A percentile compares a stretch with the other conserved stretches of the same genome.
These are phyloP conservation scores for Fusarium clavum DNA, from an alignment of 2,329 filamentous ascomycete genomes.

Conservation along the genomic window DNA sequence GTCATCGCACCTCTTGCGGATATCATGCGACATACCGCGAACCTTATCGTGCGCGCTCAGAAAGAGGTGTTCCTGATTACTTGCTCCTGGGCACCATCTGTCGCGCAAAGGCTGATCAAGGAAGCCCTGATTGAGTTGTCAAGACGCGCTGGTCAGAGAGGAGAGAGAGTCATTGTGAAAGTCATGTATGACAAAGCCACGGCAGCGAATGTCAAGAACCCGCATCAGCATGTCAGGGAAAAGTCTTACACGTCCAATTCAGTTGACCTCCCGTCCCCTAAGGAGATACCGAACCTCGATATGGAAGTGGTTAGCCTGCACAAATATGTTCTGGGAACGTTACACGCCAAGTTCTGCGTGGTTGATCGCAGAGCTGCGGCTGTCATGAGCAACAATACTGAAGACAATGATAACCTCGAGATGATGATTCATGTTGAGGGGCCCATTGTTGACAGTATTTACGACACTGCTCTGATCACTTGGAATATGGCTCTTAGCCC, in stretches of 20 bases:
- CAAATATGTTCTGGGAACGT: constrained; percentile 75
- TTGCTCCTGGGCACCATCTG: constrained; percentile 79
- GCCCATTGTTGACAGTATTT: constrained; percentile 79
- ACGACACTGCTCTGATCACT: constrained; percentile 78
- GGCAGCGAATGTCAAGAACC: constrained; percentile 71
- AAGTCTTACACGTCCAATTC: constrained; percentile 68
- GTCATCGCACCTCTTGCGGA: constrained; percentile 70
- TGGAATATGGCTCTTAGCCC: constrained; percentile 70
- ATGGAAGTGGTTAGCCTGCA: constrained; percentile 81
- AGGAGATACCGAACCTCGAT: constrained; percentile 78
- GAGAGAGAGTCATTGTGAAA: constrained; percentile 72
- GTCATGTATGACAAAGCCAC: constrained; percentile 80
- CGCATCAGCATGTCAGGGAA: constrained; percentile 70
- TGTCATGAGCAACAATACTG: constrained; percentile 82
- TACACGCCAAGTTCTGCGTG: constrained; percentile 82
- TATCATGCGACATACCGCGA: constrained; percentile 79
- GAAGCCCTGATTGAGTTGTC: constrained; percentile 78
- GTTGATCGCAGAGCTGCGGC: constrained; percentile 78
- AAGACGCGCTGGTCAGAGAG: constrained; percentile 68
- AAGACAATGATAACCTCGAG: constrained; percentile 82
- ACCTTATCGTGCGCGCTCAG: constrained; percentile 78
- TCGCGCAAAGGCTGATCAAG: constrained; percentile 74
- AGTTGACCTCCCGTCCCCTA: constrained; percentile 69
- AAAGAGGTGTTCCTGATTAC: constrained; percentile 80
- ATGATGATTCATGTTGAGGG: constrained; percentile 84